Percentiles rank a stretch among this genome's conserved stretches.
Conservation (phyloP, 208 protist species). For the Naegleria lovaniensis region DNA sequence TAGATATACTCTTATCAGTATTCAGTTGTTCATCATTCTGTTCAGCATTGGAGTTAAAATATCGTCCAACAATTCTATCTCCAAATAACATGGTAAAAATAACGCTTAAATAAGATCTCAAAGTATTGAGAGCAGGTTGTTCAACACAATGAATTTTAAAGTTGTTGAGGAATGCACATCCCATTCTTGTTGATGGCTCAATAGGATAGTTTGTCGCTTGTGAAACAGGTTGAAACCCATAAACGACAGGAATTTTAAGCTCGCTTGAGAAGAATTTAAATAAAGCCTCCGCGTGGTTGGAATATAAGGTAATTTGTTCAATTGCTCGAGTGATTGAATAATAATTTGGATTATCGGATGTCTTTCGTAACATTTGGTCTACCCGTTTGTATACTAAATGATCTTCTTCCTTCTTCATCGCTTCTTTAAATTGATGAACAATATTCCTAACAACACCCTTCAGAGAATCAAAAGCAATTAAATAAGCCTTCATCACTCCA, state of each 20-base stretch:
- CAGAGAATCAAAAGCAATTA: too few species aligned
- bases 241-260: not conserved
- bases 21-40: not conserved
- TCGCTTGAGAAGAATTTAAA: not conserved
- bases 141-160: not conserved
- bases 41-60: not conserved
- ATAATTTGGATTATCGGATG: not conserved
- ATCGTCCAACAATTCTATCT: not conserved
- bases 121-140: not conserved
- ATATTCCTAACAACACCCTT: too few species aligned
- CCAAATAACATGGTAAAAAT: not conserved
- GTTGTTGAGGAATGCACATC: not conserved
- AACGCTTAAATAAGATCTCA: not conserved
- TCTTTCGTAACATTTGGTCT: not conserved
- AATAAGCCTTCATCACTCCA: too few species aligned
- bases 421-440: too few species aligned
- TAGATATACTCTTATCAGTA: not conserved
- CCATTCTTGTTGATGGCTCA: not conserved
- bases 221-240: not conserved
- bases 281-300: not conserved
- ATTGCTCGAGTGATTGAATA: not conserved
- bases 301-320: not conserved
- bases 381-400: not conserved
- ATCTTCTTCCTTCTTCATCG: not conserved
- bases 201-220: not conserved